Conservation (phyloP, 768 basidiomycete genomes). For the Phanerochaete sordida region DNA sequence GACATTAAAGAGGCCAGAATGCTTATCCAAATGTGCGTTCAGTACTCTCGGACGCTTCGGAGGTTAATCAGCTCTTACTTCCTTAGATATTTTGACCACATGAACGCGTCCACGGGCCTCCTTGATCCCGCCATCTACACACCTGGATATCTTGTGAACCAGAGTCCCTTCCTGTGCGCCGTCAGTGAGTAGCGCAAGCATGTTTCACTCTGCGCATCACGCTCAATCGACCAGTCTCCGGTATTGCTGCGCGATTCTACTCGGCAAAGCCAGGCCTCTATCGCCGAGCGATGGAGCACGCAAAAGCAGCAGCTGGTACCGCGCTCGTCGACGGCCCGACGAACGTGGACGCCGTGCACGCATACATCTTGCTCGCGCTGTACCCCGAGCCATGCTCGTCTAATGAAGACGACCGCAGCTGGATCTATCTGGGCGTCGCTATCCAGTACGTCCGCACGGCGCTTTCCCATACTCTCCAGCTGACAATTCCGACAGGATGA, state of each 20-base stretch:
- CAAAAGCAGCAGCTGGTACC: conserved; percentile 74
- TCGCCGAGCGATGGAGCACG: conserved; percentile 63
- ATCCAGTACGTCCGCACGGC: conserved; percentile 53
- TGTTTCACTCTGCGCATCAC: background rate
- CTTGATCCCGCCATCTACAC: conserved; percentile 83
- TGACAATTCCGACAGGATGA: conserved; percentile 48
- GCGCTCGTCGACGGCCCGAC: conserved; percentile 75
- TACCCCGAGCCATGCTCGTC: conserved; percentile 68
- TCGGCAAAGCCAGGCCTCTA: conserved; percentile 67
- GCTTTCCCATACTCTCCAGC: background rate
- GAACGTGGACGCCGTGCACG: conserved; percentile 81
- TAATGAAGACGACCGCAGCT: conserved; percentile 88
- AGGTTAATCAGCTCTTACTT: background rate
- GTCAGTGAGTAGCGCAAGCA: conserved; percentile 55
- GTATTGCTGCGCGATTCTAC: conserved; percentile 81
- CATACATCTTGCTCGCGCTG: conserved; percentile 78
- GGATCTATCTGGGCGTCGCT: conserved; percentile 85
- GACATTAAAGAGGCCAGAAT: conserved; percentile 62
- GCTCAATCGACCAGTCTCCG: conserved; percentile 56
- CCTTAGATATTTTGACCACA: conserved; percentile 66
- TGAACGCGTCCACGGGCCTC: conserved; percentile 77
- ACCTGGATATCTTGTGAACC: conserved; percentile 70
- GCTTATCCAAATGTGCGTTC: conserved; percentile 65
- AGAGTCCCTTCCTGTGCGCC: conserved; percentile 92
- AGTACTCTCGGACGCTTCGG: background rate